Percentiles rank a stretch among this genome's conserved stretches.
These are phyloP conservation scores for Agrostemma githago DNA, from an alignment of 148 eudicot species.

Conservation along the genomic window DNA sequence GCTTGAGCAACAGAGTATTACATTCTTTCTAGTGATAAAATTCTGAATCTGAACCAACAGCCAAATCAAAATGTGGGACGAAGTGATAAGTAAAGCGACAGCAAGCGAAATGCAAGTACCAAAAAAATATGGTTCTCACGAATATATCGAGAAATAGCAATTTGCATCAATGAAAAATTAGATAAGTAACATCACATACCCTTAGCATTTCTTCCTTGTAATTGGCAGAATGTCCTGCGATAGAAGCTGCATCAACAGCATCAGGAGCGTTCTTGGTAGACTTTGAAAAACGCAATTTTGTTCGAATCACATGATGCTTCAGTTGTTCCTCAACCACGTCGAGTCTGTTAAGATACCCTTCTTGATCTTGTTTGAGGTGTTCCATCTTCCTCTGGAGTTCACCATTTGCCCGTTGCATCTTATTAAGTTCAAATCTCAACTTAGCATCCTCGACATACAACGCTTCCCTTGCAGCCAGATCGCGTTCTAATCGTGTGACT, in stretches of 20 bases:
- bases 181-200: constrained; percentile 26
- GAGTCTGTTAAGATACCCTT: constrained; percentile 39
- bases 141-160: not conserved
- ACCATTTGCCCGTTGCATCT: constrained; percentile 45
- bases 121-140: not conserved
- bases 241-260: constrained; percentile 12
- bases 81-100: not conserved
- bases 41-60: not conserved
- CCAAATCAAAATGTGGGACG: not conserved
- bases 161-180: not conserved
- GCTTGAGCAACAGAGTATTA: no score
- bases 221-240: constrained; percentile 1
- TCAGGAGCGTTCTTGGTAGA: constrained; percentile 22
- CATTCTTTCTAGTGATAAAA: no score
- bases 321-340: constrained; percentile 40
- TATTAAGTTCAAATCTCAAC: constrained; percentile 50
- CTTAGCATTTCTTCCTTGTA: constrained; percentile 20
- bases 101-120: not conserved
- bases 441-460: constrained; percentile 47
- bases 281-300: constrained; percentile 18
- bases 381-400: constrained; percentile 50
- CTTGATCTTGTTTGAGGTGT: constrained; percentile 59
- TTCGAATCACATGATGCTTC: constrained; percentile 29
- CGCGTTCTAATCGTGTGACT: constrained; percentile 52
- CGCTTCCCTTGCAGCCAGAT: constrained; percentile 49